Conservation (phyloP, 148 eudicot species). For the Bassia scoparia region DNA sequence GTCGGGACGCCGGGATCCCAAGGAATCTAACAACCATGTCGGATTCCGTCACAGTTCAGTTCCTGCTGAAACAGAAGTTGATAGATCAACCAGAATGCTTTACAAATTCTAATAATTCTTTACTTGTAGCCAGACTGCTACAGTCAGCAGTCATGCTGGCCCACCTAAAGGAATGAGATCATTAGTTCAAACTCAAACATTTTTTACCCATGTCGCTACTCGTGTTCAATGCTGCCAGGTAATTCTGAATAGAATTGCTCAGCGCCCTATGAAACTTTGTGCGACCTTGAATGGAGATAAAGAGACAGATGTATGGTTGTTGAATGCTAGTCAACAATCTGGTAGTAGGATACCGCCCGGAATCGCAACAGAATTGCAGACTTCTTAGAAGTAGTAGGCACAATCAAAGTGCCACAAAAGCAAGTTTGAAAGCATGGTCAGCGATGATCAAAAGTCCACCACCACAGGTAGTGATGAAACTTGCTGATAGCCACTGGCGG, state of each 20-base stretch:
- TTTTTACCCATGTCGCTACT: slow-evolving; percentile 19
- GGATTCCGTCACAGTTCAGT: slow-evolving; percentile 7
- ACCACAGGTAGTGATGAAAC: slow-evolving; percentile 6
- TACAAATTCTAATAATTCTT: slow-evolving; percentile 15
- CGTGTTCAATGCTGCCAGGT: slow-evolving; percentile 24
- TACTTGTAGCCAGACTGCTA: slow-evolving; percentile 4
- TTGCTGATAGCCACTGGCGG: slow-evolving; percentile 17
- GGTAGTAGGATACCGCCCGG: slow-evolving; percentile 7
- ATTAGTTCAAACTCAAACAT: slow-evolving; percentile 26
- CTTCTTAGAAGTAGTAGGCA: slow-evolving; percentile 15
- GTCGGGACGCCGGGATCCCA: slow-evolving; percentile 16
- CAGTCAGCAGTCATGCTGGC: slow-evolving; percentile 19
- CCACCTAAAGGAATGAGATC: slow-evolving; percentile 30
- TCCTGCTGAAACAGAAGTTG: slow-evolving; percentile 25
- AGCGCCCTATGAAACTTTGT: slow-evolving; percentile 22
- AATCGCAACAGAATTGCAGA: slow-evolving; percentile 11
- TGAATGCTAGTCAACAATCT: slow-evolving; percentile 14
- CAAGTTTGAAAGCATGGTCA: slow-evolving; percentile 19
- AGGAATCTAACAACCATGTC: slow-evolving; percentile 11
- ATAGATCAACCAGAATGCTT: slow-evolving; percentile 19
- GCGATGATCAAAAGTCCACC: slow-evolving; percentile 19
- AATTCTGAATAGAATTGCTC: slow-evolving; percentile 20
- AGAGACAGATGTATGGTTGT: slow-evolving; percentile 20
- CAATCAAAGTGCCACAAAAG: slow-evolving; percentile 31
- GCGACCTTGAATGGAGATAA: slow-evolving; percentile 17